These are phyloP conservation scores for Spathaspora passalidarum DNA, from an alignment of 805 yeast species.

Conservation along the genomic window DNA sequence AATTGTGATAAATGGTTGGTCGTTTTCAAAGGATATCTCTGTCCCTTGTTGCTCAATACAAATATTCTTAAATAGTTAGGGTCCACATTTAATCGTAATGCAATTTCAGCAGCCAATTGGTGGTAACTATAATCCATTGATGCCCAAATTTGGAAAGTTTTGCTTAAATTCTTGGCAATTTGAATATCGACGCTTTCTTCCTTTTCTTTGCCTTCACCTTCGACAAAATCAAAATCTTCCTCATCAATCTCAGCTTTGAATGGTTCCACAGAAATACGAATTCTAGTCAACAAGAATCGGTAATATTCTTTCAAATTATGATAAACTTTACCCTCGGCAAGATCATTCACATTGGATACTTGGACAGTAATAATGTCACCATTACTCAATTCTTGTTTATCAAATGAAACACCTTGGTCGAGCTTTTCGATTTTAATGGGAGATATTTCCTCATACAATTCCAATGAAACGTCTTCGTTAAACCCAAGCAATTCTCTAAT, in stretches of 20 bases:
- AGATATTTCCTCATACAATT: constrained; percentile 60
- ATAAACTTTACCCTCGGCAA: constrained; percentile 14
- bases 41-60: constrained; percentile 56
- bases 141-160: constrained; percentile 62
- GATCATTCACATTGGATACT: constrained; percentile 18
- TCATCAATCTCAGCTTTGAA: constrained; percentile 41
- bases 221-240: constrained; percentile 48
- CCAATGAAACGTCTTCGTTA: constrained; percentile 28
- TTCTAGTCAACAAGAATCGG: constrained; percentile 54
- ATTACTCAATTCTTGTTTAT: constrained; percentile 54
- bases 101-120: constrained; percentile 62
- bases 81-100: constrained; percentile 47
- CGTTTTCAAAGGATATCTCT: constrained; percentile 46
- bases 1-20: constrained; percentile 35
- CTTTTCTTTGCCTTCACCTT: constrained; percentile 12
- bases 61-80: constrained; percentile 65
- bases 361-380: constrained; percentile 64
- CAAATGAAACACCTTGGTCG: constrained; percentile 40
- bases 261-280: constrained; percentile 55
- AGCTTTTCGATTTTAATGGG: constrained; percentile 49
- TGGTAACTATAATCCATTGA: constrained; percentile 57
- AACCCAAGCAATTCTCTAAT: constrained; percentile 43
- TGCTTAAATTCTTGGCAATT: constrained; percentile 17
- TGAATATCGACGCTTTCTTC: constrained; percentile 13
- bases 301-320: constrained; percentile 45